Base-by-base conservation (phyloP, 805 yeast species). In the Brettanomyces nanus region DNA sequence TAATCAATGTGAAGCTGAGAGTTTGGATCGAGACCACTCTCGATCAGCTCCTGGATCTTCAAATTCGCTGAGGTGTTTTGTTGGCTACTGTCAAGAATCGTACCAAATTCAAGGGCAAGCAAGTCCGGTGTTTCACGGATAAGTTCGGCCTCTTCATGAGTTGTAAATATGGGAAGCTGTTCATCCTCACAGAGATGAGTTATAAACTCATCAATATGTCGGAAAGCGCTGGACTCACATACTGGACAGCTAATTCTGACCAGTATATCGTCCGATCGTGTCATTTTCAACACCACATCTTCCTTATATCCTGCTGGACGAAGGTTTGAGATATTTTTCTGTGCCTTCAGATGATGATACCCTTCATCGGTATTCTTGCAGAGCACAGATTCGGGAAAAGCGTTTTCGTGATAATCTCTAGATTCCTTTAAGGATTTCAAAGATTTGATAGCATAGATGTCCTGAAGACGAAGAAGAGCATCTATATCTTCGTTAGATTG, bases 191-290 rank as follows among this genome's bases (percentile, higher is more conserved):
- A 19, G 11, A 34, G 19, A 28, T 34, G 37, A 9, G 22, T n/a
- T 6, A 34, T 6, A 5, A 34, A 34, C 27, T 29, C 13, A 31
- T 15, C 21, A 19, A 14, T 28, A 6, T 36, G 21, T 3, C 27
- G 27, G 18, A 9, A 19, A 21, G 26, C 40, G 5, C 33, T 25
- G 1, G 33, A 21, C 6, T 21, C 6, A 21, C 52, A 48, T 2
- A 38, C 29, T 15, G 52, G 52, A 32, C 52, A 48, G 19, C 36
- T 38, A 15, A 48, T 22, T 9, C 15, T 22, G 2, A 46, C 45
- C 2, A 28, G 19, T 4, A 44, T 41, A 2, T 49, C 52, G 31
- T 48, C 52, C 5, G 43, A 35, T 23, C 52, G 36, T 33, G 31
- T 33, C 23, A 42, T 18, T 19, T n/a, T 9, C 5, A 33, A 19